phyloP scores from a whole-genome alignment of 257 asterid genomes.

The Salvia miltiorrhiza region DNA sequence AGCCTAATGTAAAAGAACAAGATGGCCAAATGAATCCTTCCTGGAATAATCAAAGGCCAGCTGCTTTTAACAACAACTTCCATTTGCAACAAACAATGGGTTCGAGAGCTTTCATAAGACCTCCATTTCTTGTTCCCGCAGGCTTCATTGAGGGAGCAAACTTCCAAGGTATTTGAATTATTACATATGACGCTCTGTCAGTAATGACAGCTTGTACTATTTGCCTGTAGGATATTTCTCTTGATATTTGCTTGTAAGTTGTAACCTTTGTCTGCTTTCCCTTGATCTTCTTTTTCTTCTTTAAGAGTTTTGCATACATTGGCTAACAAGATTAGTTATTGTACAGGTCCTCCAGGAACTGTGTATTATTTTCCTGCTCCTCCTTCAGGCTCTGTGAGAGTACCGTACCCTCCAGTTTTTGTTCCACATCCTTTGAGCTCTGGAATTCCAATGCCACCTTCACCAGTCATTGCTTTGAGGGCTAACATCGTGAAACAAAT shows the following conservation, averaged over 20 bases:
- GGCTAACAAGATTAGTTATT: conserved; percentile 19
- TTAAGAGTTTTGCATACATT: not conserved
- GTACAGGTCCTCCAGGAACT: conserved; percentile 71
- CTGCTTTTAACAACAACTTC: conserved; percentile 44
- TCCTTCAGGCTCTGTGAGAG: conserved; percentile 57
- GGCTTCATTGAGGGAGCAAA: conserved; percentile 55
- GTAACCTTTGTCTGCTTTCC: not conserved
- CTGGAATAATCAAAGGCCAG: conserved; percentile 47
- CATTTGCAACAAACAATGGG: conserved; percentile 54
- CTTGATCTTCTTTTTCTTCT: not conserved
- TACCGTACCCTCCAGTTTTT: conserved; percentile 58
- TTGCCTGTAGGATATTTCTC: not conserved
- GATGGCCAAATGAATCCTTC: conserved; percentile 43
- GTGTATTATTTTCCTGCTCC: conserved; percentile 52
- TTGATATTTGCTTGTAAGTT: not conserved
- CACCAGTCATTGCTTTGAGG: conserved; percentile 45
- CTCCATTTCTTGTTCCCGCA: conserved; percentile 52
- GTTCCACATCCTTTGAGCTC: conserved; percentile 49
- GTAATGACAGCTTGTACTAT: not conserved
- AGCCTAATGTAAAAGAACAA: conserved; percentile 51
- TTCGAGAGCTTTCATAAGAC: conserved; percentile 59
- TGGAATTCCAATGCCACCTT: conserved; percentile 47
- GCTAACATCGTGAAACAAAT: conserved; percentile 67
- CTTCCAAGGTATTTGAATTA: conserved; percentile 51
- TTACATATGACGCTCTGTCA: not conserved